Conservation (phyloP, 441 rosid genomes). For the Gossypium armourianum region DNA sequence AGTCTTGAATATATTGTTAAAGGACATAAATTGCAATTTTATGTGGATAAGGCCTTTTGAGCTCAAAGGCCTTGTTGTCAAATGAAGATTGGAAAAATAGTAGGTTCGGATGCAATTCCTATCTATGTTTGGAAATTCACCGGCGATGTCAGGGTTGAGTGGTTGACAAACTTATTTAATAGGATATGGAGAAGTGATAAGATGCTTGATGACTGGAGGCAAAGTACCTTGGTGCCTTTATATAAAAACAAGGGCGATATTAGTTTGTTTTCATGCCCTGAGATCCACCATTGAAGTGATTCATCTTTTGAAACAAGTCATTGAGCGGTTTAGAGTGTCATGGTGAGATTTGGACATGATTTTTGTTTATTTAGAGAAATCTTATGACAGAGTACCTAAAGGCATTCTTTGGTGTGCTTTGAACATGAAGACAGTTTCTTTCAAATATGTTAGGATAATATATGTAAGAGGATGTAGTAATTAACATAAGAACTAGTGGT, state of each 20-base stretch:
- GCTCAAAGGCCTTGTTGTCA: not conserved
- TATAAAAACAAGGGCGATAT: not conserved
- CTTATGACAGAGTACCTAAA: not conserved
- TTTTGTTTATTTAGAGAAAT: not conserved
- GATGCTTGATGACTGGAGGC: not conserved
- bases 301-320: not conserved
- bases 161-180: not conserved
- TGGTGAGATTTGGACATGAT: not conserved
- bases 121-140: not conserved
- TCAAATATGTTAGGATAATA: not conserved
- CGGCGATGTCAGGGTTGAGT: not conserved
- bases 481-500: not conserved
- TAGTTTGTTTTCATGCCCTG: not conserved
- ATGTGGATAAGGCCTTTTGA: not conserved
- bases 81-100: not conserved
- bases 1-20: not conserved
- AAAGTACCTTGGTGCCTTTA: not conserved
- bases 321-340: not conserved
- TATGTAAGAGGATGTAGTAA: not conserved
- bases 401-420: not conserved
- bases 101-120: not conserved
- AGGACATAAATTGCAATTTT: not conserved
- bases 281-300: not conserved
- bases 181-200: not conserved
- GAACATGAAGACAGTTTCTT: not conserved